Evolutionary conservation across 495 filamentous ascomycete species (phyloP).

Genomic region (Aspergillus steynii): DNA sequence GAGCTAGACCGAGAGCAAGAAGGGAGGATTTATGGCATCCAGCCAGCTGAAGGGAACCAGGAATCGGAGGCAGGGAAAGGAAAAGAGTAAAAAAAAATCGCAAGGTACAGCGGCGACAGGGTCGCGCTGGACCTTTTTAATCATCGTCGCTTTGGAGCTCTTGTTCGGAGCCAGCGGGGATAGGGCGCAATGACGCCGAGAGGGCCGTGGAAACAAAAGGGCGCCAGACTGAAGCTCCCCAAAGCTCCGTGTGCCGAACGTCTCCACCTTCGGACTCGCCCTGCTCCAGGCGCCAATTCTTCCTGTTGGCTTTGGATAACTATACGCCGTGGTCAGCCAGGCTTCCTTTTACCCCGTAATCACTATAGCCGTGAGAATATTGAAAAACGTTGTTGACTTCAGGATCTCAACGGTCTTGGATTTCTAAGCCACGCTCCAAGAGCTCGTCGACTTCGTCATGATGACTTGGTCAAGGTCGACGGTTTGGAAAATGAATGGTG

Average conservation of each 20-base stretch:
- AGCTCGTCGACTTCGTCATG: background rate
- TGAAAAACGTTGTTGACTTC: background rate
- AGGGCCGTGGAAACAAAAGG: slow-evolving; percentile 37
- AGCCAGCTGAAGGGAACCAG: slow-evolving; percentile 7
- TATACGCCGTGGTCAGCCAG: background rate
- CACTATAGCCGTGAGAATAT: no score
- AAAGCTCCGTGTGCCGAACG: slow-evolving; percentile 25
- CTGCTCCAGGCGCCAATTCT: slow-evolving; percentile 3
- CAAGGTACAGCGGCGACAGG: slow-evolving; percentile 11
- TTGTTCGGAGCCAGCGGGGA: slow-evolving; percentile 34
- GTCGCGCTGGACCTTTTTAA: slow-evolving; percentile 2
- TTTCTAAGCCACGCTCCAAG: background rate
- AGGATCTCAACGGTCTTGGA: background rate
- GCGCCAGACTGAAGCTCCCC: slow-evolving; percentile 8
- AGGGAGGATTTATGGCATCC: slow-evolving; percentile 11
- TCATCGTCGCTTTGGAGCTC: slow-evolving; percentile 15
- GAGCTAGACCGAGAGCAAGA: slow-evolving; percentile 7
- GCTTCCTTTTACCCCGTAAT: background rate
- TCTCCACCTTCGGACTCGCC: slow-evolving; percentile 10
- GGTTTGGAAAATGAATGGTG: background rate
- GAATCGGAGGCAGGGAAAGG: background rate
- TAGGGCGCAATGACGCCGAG: slow-evolving; percentile 26
- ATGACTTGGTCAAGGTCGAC: background rate
- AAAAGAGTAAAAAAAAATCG: slow-evolving; percentile 11
- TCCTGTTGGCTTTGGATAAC: slow-evolving; percentile 1